Evolutionary conservation across 176 grass and related monocot species (phyloP), one percentile per base, ranked within the genome.

Genomic region (Pontederia crassipes): DNA sequence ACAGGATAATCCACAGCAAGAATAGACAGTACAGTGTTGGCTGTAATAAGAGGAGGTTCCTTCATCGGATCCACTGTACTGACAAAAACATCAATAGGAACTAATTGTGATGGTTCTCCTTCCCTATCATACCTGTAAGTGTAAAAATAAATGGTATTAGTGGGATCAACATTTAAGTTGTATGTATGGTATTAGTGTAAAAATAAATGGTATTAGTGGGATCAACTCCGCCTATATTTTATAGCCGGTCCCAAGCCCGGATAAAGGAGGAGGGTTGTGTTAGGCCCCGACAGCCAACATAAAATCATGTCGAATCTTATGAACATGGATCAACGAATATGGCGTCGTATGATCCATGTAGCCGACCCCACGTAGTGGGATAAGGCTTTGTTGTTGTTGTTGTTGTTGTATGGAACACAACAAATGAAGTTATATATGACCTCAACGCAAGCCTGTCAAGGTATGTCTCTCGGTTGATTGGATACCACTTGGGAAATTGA

Each of bases 11-110:
- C 90, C 45, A 87, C 80, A 26, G 90, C 52, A 61, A 95, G 86
- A 70, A 95, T 89, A 10, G 90, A 95, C 18, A 95, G 61, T 11
- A 95, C 86, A 48, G 86, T 95, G 40, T 95, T 95, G 26, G 83
- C 86, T 57, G 90, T 95, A 60, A 95, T 76, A 9, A 95, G 57
- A 57, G 86, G 90, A 69, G 90, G 86, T 53, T 95, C 90, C 65
- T 90, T 95, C 52, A 89, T 67, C 27, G 90, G 90, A 53, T 95
- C 90, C 57, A 95, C 90, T 16, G 90, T 95, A 84, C 86, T 89
- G 52, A 95, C 90, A 74, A 87, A 95, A 46, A 95, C 75, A 72
- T 95, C 90, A 72, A 90, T 73, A 65, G 90, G 90, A 65, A 80
- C 80, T 15, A 95, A 58, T 57, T 82, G 80, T 13, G 86, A 95